Evolutionary conservation across 1,139 yeast species (phyloP).

Genomic region (Suhomyces coccinellae): DNA sequence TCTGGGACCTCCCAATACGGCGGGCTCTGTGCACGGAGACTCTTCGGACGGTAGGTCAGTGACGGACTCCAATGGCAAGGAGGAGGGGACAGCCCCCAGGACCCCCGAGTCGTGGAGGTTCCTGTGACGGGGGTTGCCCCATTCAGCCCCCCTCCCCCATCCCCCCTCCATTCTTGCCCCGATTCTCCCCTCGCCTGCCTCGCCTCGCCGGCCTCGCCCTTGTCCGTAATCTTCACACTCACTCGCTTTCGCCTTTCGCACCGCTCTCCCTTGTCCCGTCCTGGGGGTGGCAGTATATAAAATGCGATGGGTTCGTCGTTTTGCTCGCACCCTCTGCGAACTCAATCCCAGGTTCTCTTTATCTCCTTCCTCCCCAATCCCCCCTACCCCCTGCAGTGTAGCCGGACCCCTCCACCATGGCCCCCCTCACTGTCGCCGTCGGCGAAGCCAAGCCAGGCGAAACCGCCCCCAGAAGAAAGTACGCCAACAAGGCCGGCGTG

Average conservation of each 20-base stretch:
- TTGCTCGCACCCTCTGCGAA: neutral
- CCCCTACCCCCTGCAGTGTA: neutral
- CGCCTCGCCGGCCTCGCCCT: too few species aligned
- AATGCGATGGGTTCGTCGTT: conserved; percentile 9
- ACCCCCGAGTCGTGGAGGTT: neutral
- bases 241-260: conserved; percentile 6
- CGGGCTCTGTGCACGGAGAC: too few species aligned
- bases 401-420: conserved; percentile 19
- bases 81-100: too few species aligned
- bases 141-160: conserved; percentile 1
- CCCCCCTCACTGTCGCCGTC: conserved; percentile 59
- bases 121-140: neutral
- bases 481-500: conserved; percentile 55
- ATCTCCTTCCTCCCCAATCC: neutral
- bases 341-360: neutral
- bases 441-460: conserved; percentile 84
- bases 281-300: conserved; percentile 4
- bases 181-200: conserved; percentile 1
- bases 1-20: conserved; percentile 1
- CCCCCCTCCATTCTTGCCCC: neutral
- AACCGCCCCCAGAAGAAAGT: conserved; percentile 87
- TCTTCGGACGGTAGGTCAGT: too few species aligned
- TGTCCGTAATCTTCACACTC: conserved; percentile 7
- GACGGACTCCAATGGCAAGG: too few species aligned
- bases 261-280: too few species aligned